Percentiles rank a stretch among this genome's conserved stretches.
Evolutionary conservation across 78 protist genomes (phyloP).

Genomic region (Creolimax fragrantissima): DNA sequence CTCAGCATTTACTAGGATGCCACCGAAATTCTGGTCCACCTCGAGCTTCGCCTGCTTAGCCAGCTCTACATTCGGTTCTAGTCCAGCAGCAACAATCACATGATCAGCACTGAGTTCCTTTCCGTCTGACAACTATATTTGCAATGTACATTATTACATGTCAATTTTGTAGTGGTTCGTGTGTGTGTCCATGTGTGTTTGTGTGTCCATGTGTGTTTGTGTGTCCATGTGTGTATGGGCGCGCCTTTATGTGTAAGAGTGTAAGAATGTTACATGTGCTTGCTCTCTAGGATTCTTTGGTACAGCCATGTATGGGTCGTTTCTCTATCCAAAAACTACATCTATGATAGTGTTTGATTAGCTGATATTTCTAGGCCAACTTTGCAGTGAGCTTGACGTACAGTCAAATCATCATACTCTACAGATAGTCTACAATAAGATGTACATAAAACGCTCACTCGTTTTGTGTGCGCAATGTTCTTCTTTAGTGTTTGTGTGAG

Average conservation of each 20-base stretch:
- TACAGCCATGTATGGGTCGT: too few relatives aligned
- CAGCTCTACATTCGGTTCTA: slow-evolving; percentile 52
- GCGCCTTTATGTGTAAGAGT: not conserved
- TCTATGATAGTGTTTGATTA: too few relatives aligned
- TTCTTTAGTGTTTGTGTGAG: too few relatives aligned
- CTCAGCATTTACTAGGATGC: slow-evolving; percentile 64
- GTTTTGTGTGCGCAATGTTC: too few relatives aligned
- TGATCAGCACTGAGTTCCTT: not conserved
- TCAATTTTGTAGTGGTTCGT: not conserved
- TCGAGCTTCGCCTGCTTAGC: slow-evolving; percentile 52
- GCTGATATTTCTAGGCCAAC: too few relatives aligned
- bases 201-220: not conserved
- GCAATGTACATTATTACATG: not conserved
- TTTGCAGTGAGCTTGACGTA: too few relatives aligned
- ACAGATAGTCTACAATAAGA: too few relatives aligned
- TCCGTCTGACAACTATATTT: not conserved
- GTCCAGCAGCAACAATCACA: slow-evolving; percentile 43
- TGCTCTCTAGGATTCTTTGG: too few relatives aligned
- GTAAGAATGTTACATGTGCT: slow-evolving; percentile 29
- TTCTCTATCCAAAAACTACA: too few relatives aligned
- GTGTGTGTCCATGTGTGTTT: not conserved
- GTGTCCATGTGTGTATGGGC: not conserved
- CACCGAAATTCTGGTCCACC: slow-evolving; percentile 60
- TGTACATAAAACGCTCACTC: too few relatives aligned
- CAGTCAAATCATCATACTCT: too few relatives aligned